Percentiles rank a stretch among this genome's conserved stretches.
Conservation (phyloP, 352 stramenopile genomes). For the Pythium vanterpoolii region DNA sequence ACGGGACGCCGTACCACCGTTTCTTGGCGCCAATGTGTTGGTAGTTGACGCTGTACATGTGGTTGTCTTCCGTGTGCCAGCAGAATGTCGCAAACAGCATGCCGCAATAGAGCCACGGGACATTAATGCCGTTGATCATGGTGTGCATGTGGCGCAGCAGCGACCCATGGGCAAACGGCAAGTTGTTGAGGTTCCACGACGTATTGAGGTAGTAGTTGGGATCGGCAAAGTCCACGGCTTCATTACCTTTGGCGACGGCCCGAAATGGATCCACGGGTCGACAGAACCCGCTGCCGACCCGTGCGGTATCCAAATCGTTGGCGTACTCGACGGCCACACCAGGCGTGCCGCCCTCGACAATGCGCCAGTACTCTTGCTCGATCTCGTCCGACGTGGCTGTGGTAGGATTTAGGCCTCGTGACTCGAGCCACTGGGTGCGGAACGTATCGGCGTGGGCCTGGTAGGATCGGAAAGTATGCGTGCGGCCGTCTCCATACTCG, state of each 20-base stretch:
- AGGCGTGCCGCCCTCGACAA: slow-evolving; percentile 62
- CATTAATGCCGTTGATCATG: slow-evolving; percentile 96
- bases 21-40: slow-evolving; percentile 96
- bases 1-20: slow-evolving; percentile 92
- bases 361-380: slow-evolving; percentile 87
- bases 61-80: slow-evolving; percentile 99
- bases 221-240: slow-evolving; percentile 48
- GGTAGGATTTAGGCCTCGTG: slow-evolving; percentile 33
- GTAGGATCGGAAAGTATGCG: slow-evolving; percentile 72
- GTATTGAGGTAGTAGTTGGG: slow-evolving; percentile 75
- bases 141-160: slow-evolving; percentile 93
- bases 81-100: slow-evolving; percentile 98
- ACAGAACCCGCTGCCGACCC: slow-evolving; percentile 81
- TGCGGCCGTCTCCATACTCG: slow-evolving; percentile 54
- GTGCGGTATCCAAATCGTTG: slow-evolving; percentile 84
- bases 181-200: slow-evolving; percentile 98
- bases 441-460: slow-evolving; percentile 53
- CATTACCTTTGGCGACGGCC: slow-evolving; percentile 25
- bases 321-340: slow-evolving; percentile 82
- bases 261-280: slow-evolving; percentile 31
- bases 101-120: slow-evolving; percentile 98
- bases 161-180: slow-evolving; percentile 90
- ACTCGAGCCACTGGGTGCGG: slow-evolving; percentile 45
- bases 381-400: slow-evolving; percentile 62
- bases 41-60: slow-evolving; percentile 99